Evolutionary conservation across 1,139 yeast species (phyloP).

Genomic region (Taphrina deformans): DNA sequence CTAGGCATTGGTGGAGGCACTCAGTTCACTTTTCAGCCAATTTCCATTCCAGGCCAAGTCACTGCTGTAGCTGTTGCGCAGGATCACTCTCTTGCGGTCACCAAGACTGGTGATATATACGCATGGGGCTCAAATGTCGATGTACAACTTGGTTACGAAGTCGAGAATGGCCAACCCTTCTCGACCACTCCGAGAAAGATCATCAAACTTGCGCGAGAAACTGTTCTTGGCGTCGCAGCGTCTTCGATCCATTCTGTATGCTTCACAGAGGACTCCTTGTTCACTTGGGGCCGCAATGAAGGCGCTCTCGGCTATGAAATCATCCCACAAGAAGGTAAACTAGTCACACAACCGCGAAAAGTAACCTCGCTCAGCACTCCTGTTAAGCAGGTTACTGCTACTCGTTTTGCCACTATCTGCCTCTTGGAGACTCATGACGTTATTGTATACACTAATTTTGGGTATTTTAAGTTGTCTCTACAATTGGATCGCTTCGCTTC

Average conservation of each 20-base stretch:
- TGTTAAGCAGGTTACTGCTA: conserved; percentile 56
- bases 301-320: conserved; percentile 77
- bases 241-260: conserved; percentile 74
- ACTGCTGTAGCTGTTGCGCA: conserved; percentile 56
- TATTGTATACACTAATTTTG: conserved; percentile 61
- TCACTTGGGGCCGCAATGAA: conserved; percentile 76
- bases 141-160: conserved; percentile 64
- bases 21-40: conserved; percentile 42
- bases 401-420: conserved; percentile 71
- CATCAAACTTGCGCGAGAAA: conserved; percentile 51
- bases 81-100: conserved; percentile 65
- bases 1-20: conserved; percentile 58
- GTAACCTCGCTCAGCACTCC: conserved; percentile 40
- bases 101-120: conserved; percentile 56
- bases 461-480: conserved; percentile 51
- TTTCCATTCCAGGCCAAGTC: conserved; percentile 47
- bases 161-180: conserved; percentile 45
- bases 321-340: conserved; percentile 44
- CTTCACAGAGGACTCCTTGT: conserved; percentile 55
- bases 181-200: conserved; percentile 54
- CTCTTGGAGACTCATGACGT: conserved; percentile 62
- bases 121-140: conserved; percentile 77
- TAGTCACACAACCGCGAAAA: conserved; percentile 49
- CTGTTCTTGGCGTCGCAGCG: conserved; percentile 59
- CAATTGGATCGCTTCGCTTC: conserved; percentile 38